phyloP scores from a whole-genome alignment of 768 basidiomycete species.

The Dioszegia hungarica region DNA sequence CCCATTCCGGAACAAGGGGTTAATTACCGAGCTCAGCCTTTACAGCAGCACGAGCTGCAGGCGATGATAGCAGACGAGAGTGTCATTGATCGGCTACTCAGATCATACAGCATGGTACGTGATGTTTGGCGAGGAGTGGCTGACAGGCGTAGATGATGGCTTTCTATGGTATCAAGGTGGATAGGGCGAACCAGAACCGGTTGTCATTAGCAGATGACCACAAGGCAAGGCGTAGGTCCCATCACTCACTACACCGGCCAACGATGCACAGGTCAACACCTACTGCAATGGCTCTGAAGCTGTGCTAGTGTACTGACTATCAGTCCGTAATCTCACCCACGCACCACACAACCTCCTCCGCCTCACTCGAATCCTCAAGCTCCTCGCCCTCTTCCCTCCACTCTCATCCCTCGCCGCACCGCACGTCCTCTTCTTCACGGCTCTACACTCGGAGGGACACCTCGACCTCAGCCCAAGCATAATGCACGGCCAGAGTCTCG shows the following conservation, averaged over 20 bases:
- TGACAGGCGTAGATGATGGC: constrained; percentile 26
- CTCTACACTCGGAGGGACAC: constrained; percentile 26
- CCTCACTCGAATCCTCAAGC: constrained; percentile 41
- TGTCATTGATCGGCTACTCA: constrained; percentile 19
- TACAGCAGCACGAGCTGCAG: constrained; percentile 29
- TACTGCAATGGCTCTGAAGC: too few species aligned
- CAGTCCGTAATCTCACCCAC: constrained; percentile 32
- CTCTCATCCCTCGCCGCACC: constrained; percentile 30
- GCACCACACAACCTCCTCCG: constrained; percentile 46
- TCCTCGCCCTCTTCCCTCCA: constrained; percentile 32
- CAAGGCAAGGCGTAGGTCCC: constrained; percentile 24
- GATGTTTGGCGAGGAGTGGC: not conserved
- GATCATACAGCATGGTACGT: constrained; percentile 40
- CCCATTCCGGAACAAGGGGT: constrained; percentile 45
- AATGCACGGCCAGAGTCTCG: constrained; percentile 32
- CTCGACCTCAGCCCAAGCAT: constrained; percentile 17
- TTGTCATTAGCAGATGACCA: constrained; percentile 9
- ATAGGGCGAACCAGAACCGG: constrained; percentile 9
- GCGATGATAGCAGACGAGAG: constrained; percentile 22
- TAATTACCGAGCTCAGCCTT: constrained; percentile 36
- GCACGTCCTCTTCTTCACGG: constrained; percentile 31
- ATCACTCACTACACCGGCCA: not conserved
- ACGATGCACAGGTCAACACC: too few species aligned
- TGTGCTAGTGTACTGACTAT: too few species aligned
- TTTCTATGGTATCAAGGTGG: constrained; percentile 38